Conservation (phyloP, 306 rosid species). For the Dalbergia cochinchinensis region DNA sequence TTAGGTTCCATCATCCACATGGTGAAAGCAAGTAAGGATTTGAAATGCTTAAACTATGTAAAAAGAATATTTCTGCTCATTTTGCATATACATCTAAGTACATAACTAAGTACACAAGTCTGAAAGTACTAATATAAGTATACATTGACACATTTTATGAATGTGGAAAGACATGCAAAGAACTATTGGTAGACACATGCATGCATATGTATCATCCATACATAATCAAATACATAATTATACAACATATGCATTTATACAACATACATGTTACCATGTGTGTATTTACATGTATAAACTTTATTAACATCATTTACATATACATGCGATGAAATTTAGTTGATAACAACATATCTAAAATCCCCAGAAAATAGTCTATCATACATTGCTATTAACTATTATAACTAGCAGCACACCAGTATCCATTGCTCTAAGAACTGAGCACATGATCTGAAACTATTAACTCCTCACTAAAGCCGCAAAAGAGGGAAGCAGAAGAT, state of each 20-base stretch:
- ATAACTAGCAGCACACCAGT: slow-evolving; percentile 31
- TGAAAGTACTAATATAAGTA: not conserved
- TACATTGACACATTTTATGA: slow-evolving; percentile 15
- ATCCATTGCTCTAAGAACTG: slow-evolving; percentile 33
- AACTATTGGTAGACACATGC: not conserved
- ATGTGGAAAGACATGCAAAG: slow-evolving; percentile 10
- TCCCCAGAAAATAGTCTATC: slow-evolving; percentile 22
- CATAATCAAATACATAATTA: not conserved
- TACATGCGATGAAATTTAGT: not conserved
- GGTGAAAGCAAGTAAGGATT: not conserved
- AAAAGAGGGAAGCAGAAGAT: slow-evolving; percentile 6
- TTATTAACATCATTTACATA: not conserved
- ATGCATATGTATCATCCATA: not conserved
- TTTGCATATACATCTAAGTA: not conserved
- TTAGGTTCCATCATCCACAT: not conserved
- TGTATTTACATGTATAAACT: not conserved
- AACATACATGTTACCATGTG: not conserved
- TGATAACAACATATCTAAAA: slow-evolving; percentile 35
- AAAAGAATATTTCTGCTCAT: not conserved
- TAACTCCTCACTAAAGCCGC: slow-evolving; percentile 21
- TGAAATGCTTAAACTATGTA: not conserved
- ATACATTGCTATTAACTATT: slow-evolving; percentile 11
- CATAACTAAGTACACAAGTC: not conserved
- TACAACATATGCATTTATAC: not conserved
- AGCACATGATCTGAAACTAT: slow-evolving; percentile 27